A percentile compares a stretch with the other conserved stretches of the same genome.
Conservation (phyloP, 78 protist species). For the Dictyostelium intermedium region DNA sequence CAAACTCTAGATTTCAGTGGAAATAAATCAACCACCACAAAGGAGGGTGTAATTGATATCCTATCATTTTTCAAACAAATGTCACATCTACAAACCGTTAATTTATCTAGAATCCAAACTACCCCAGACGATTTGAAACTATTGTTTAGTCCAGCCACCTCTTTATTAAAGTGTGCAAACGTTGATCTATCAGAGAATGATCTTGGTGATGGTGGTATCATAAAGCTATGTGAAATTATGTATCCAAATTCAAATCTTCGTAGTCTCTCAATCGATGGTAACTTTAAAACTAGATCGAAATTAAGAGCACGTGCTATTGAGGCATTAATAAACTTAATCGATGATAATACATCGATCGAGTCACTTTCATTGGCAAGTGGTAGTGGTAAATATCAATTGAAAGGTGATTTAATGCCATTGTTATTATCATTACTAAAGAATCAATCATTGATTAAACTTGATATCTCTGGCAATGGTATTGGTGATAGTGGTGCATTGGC, state of each 20-base stretch:
- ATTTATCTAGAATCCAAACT: constrained; percentile 19
- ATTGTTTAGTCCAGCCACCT: constrained; percentile 41
- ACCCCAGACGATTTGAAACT: constrained; percentile 30
- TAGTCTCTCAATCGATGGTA: constrained; percentile 57
- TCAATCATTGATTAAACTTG: constrained; percentile 52
- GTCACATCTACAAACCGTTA: neutral
- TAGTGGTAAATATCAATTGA: constrained; percentile 6
- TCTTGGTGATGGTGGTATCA: constrained; percentile 53
- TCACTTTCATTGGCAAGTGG: constrained; percentile 28
- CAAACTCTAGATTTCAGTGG: constrained; percentile 28
- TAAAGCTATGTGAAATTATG: constrained; percentile 66
- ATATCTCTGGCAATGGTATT: constrained; percentile 44
- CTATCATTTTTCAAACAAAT: constrained; percentile 50
- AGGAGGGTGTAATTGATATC: constrained; percentile 27
- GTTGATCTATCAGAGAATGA: constrained; percentile 66
- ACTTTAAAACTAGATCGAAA: constrained; percentile 36
- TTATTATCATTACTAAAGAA: constrained; percentile 36
- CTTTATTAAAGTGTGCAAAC: constrained; percentile 1
- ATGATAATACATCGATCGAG: constrained; percentile 34
- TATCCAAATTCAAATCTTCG: constrained; percentile 63
- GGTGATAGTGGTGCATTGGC: constrained; percentile 75
- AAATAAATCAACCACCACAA: constrained; percentile 17
- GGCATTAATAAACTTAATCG: constrained; percentile 41
- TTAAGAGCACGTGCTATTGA: constrained; percentile 41
- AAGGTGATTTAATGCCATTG: constrained; percentile 54